These are phyloP conservation scores for Cryptosporidium felis DNA, from an alignment of 169 alveolate species.

Conservation along the genomic window DNA sequence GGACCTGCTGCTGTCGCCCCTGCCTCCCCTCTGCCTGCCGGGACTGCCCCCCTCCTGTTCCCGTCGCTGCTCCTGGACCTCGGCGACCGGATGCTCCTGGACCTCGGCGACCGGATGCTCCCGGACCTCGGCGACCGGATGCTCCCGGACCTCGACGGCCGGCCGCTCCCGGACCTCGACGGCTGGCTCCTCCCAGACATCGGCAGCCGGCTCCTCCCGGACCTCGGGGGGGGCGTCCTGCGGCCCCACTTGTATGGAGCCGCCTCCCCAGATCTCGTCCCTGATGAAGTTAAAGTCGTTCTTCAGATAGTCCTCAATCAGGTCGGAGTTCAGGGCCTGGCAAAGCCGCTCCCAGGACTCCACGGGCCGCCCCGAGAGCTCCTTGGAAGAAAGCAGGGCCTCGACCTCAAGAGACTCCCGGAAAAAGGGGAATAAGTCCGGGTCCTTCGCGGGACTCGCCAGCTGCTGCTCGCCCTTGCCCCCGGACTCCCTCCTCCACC, in stretches of 20 bases:
- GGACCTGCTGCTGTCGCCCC: too few species aligned
- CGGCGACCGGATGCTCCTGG: too few species aligned
- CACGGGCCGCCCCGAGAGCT: neutral
- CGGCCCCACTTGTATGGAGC: too few species aligned
- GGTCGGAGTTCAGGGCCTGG: constrained; percentile 14
- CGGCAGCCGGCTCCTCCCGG: too few species aligned
- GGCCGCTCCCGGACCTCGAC: neutral
- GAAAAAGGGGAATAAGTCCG: constrained; percentile 13
- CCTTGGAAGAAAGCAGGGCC: neutral
- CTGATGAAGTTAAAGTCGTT: constrained; percentile 24
- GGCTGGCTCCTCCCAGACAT: neutral
- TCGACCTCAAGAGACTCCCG: constrained; percentile 14
- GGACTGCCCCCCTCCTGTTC: too few species aligned
- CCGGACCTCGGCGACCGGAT: neutral
- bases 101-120: neutral
- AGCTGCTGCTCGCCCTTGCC: neutral
- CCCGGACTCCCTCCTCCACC: constrained; percentile 78
- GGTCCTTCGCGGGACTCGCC: constrained; percentile 23
- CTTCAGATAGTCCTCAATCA: constrained; percentile 16
- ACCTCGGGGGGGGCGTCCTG: too few species aligned
- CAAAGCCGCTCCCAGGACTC: constrained; percentile 28
- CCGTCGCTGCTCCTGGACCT: too few species aligned
- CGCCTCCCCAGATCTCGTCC: constrained; percentile 36
- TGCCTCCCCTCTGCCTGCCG: too few species aligned
- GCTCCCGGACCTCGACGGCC: neutral